A percentile compares a stretch with the other conserved stretches of the same genome.
Evolutionary conservation across 768 basidiomycete species (phyloP).

Genomic region (Pholiota conissans): DNA sequence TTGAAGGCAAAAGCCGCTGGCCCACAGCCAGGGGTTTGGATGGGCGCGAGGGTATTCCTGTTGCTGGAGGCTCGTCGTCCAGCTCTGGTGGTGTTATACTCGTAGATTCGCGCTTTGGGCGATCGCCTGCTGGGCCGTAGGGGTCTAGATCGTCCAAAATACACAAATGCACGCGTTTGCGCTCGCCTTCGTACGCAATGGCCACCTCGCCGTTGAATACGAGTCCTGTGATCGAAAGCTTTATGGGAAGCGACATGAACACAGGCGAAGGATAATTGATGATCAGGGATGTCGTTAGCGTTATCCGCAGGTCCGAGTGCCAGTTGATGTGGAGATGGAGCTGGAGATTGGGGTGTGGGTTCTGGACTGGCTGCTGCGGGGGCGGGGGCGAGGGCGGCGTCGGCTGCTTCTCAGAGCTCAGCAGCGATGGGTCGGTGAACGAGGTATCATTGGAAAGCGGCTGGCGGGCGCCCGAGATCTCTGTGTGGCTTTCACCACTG

Average conservation of each 20-base stretch:
- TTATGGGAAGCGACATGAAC: constrained; percentile 97
- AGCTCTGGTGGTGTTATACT: constrained; percentile 56
- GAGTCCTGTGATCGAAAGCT: constrained; percentile 87
- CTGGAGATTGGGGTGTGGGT: constrained; percentile 69
- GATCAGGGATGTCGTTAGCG: constrained; percentile 87
- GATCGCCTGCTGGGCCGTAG: constrained; percentile 67
- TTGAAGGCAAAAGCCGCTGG: constrained; percentile 79
- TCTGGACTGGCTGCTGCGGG: constrained; percentile 18
- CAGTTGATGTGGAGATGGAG: constrained; percentile 84
- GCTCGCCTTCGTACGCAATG: constrained; percentile 87
- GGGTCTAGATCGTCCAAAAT: constrained; percentile 88
- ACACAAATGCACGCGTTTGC: constrained; percentile 81
- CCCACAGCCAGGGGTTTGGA: constrained; percentile 78
- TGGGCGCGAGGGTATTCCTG: constrained; percentile 38
- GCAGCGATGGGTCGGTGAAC: constrained; percentile 21
- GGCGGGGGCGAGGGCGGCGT: constrained; percentile 16
- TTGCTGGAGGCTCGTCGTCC: constrained; percentile 52
- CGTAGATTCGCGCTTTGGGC: constrained; percentile 49
- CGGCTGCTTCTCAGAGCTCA: constrained; percentile 16
- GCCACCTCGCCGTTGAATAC: constrained; percentile 86
- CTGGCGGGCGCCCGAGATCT: constrained; percentile 5
- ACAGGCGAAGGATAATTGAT: constrained; percentile 96
- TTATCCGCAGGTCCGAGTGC: constrained; percentile 86
- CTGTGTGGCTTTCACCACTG: constrained; percentile 18
- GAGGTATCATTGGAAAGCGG: constrained; percentile 11